Evolutionary conservation across 2,329 filamentous ascomycete species (phyloP).

Genomic region (Sordariomycetes sp.): DNA sequence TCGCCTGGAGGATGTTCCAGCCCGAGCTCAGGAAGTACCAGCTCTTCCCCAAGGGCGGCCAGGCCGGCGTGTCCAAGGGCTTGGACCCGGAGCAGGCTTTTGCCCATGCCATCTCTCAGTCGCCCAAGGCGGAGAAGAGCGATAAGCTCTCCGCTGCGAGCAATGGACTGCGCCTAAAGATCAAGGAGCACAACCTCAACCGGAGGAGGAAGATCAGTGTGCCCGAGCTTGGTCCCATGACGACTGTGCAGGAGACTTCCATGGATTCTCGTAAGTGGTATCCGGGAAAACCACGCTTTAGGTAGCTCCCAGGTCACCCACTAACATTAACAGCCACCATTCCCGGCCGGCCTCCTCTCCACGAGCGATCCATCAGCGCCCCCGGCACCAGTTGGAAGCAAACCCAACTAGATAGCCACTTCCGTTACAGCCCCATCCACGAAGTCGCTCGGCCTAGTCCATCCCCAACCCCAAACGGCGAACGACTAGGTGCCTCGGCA

Average conservation of each 20-base stretch:
- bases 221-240: slow-evolving; percentile 56
- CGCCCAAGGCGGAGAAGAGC: slow-evolving; percentile 24
- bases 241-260: slow-evolving; percentile 53
- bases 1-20: slow-evolving; percentile 6
- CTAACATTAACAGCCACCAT: slow-evolving; percentile 45
- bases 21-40: slow-evolving; percentile 40
- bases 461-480: neutral
- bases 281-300: neutral
- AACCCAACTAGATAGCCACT: slow-evolving; percentile 15
- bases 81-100: slow-evolving; percentile 40
- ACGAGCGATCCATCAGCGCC: slow-evolving; percentile 55
- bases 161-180: slow-evolving; percentile 35
- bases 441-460: neutral
- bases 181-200: slow-evolving; percentile 46
- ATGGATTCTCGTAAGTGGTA: slow-evolving; percentile 59
- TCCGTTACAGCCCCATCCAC: slow-evolving; percentile 3
- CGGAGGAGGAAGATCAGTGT: slow-evolving; percentile 54
- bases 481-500: neutral
- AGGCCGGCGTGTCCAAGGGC: slow-evolving; percentile 30
- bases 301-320: neutral
- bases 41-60: slow-evolving; percentile 45
- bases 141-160: slow-evolving; percentile 24
- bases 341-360: slow-evolving; percentile 51
- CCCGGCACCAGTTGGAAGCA: slow-evolving; percentile 40
- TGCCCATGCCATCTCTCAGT: slow-evolving; percentile 25